These are phyloP conservation scores for Colletotrichum orchidophilum DNA, from an alignment of 2,329 filamentous ascomycete species.

Conservation along the genomic window DNA sequence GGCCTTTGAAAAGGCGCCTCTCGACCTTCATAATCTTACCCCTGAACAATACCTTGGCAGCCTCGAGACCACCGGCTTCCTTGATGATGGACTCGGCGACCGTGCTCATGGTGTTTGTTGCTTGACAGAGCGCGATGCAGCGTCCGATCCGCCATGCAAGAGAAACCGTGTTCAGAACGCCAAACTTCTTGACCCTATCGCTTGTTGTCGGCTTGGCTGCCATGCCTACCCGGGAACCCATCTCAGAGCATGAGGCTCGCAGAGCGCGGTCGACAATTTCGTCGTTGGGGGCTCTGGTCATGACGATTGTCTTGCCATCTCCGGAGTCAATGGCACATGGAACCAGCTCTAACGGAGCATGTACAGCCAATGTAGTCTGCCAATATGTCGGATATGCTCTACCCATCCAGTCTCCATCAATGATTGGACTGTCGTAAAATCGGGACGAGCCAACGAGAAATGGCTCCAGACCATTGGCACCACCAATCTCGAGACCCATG, in stretches of 20 bases:
- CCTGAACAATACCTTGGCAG: constrained; percentile 67
- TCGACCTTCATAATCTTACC: constrained; percentile 69
- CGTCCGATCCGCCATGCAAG: constrained; percentile 29
- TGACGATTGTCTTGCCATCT: constrained; percentile 53
- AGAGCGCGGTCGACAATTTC: constrained; percentile 42
- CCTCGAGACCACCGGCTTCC: constrained; percentile 62
- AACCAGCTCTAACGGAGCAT: constrained; percentile 49
- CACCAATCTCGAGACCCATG: constrained; percentile 68
- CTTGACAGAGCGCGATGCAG: constrained; percentile 15
- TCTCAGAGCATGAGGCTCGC: constrained; percentile 50
- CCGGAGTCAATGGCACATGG: constrained; percentile 56
- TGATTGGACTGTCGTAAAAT: constrained; percentile 59
- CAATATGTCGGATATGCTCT: constrained; percentile 64
- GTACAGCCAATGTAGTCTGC: constrained; percentile 60
- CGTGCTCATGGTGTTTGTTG: constrained; percentile 56
- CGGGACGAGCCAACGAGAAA: constrained; percentile 64
- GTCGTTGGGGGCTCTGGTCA: constrained; percentile 51
- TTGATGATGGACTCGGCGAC: constrained; percentile 68
- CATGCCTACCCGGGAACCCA: constrained; percentile 38
- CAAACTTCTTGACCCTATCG: constrained; percentile 36
- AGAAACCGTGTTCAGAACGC: constrained; percentile 31
- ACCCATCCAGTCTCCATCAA: constrained; percentile 68
- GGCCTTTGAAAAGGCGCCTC: constrained; percentile 57
- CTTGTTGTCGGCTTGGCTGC: constrained; percentile 26
- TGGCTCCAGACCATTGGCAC: constrained; percentile 69